Evolutionary conservation across 306 rosid genomes (phyloP), one percentile per base, ranked within the genome.

Genomic region (Neltuma alba): DNA sequence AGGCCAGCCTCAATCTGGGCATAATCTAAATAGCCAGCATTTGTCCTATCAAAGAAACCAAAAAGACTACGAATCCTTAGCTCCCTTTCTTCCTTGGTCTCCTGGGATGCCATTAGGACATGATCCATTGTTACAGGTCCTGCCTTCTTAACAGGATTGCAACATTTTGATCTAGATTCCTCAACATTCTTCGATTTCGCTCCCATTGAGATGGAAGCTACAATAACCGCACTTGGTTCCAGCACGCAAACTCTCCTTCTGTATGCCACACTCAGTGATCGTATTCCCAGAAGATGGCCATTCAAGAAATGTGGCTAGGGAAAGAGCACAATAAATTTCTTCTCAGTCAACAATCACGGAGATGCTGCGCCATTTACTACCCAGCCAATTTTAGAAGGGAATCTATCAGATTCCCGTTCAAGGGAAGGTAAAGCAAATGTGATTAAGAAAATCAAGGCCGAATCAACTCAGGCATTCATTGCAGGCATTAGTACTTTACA

Each of bases 121-220:
- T 94, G 98, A 79, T 94, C 98, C 93, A 92, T 87, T 25, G 97
- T 88, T 74, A 88, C 89, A 4, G 97, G 90, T 25, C 91, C 88
- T 37, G 88, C 28, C 47, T 93, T 87, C 86, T 82, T 91, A 38
- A 88, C 91, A 20, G 89, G 89, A 71, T 85, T 89, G 86, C 91
- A 79, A 50, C 91, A 76, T 70, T 76, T 64, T 7, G 83, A 63
- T 82, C 80, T 38, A 30, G 73, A 31, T 50, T 54, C 71, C 38
- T 30, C 50, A 60, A 73, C 64, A 74, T 83, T 81, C 79, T 74
- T 84, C 74, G 60, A 23, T 25, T 74, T 77, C 31, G 76, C 63
- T 61, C 83, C 91, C 91, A 83, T 88, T 62, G 62, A 63, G 20
- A 75, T 54, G 28, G 28, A 54, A 21, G 27, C 30, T 57, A 28